Conservation (phyloP, 2,329 filamentous ascomycete genomes). For the Aspergillus pseudonomiae region DNA sequence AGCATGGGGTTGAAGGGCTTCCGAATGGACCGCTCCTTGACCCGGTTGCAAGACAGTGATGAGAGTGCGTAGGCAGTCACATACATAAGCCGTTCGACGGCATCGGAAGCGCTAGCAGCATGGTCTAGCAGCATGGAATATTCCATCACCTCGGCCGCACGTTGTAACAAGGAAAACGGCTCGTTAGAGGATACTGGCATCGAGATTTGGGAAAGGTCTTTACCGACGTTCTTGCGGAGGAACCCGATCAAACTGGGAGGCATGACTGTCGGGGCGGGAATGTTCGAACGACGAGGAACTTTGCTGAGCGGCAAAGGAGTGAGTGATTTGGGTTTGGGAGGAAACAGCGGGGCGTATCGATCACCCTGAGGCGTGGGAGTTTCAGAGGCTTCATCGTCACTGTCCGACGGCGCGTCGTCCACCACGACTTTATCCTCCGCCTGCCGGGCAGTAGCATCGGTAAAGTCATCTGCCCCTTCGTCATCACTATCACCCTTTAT, state of each 20-base stretch:
- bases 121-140: constrained; percentile 83
- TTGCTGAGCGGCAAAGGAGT: constrained; percentile 72
- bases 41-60: constrained; percentile 76
- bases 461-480: constrained; percentile 53
- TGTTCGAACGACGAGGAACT: constrained; percentile 68
- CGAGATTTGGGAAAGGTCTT: constrained; percentile 92
- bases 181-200: constrained; percentile 99
- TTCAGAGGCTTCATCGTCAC: constrained; percentile 56
- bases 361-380: constrained; percentile 39
- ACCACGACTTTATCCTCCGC: constrained; percentile 59
- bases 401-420: constrained; percentile 66
- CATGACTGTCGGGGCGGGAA: constrained; percentile 73
- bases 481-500: constrained; percentile 75
- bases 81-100: constrained; percentile 75
- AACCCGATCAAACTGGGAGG: constrained; percentile 94
- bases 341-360: constrained; percentile 63
- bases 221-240: constrained; percentile 95
- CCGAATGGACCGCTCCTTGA: constrained; percentile 87
- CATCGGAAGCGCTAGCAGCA: constrained; percentile 61
- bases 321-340: constrained; percentile 73
- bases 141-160: constrained; percentile 86
- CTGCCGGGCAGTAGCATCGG: constrained; percentile 47
- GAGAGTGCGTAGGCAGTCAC: constrained; percentile 91
- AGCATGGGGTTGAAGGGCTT: constrained; percentile 98
- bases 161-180: constrained; percentile 83